phyloP scores from a whole-genome alignment of 371 early-diverging fungal genomes.

The Mucor circinelloides region DNA sequence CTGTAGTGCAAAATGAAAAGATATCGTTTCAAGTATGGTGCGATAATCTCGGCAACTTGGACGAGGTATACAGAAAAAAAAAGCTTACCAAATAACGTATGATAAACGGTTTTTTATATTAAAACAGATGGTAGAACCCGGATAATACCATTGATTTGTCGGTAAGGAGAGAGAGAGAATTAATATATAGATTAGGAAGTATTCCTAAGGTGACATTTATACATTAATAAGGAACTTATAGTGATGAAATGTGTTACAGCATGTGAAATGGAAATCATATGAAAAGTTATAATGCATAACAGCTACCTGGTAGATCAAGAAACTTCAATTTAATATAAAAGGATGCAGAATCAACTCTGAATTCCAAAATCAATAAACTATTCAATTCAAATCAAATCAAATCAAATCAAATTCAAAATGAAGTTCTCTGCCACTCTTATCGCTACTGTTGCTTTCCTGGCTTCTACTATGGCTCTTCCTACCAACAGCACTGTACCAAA shows the following conservation, averaged over 20 bases:
- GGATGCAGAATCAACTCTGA: background rate
- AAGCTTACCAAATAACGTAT: background rate
- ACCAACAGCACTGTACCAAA: background rate
- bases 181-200: background rate
- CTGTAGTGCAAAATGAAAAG: background rate
- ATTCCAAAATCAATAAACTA: background rate
- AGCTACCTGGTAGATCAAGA: background rate
- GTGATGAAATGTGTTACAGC: background rate
- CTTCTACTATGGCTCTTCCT: background rate
- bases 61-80: background rate
- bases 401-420: background rate
- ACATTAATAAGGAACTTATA: background rate
- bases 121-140: background rate
- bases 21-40: background rate
- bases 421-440: background rate
- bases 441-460: background rate
- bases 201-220: background rate
- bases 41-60: background rate
- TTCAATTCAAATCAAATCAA: background rate
- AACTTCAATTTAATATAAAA: background rate
- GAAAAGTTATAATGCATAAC: background rate
- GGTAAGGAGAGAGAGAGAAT: background rate
- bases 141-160: background rate
- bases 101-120: background rate
- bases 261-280: background rate